Base-by-base conservation (phyloP, 1,284 basidiomycete species). In the Ceratobasidium sp. region DNA sequence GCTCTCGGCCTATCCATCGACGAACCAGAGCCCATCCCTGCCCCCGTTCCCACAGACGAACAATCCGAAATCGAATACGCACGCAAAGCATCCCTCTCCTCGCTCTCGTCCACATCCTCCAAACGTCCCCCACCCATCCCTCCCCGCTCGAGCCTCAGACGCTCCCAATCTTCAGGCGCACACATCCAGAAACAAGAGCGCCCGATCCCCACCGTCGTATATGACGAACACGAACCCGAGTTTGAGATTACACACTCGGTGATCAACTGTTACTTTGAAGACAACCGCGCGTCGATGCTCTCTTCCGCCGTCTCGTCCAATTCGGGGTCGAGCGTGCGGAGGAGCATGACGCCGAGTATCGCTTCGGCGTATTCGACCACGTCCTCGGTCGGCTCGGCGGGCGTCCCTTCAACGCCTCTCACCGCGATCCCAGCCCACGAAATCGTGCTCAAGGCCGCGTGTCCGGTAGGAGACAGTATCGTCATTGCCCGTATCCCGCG, bases 21-120 rank as follows among this genome's bases (percentile, higher is more conserved):
- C 34, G 2, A 38, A 34, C 2, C 38, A 67, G 17, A 42, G 35
- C 4, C 64, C 40, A 10, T 38, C 17, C 57, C 57, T 22, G 17
- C 13, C 25, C 22, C 35, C 4, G n/a, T 34, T 54, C 17, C 3
- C 3, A 34, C 31, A 54, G 64, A 67, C 32, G 64, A 67, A 20
- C 38, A 67, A 45, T 27, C 50, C 50, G 64, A 67, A 22, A 67
- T 67, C 27, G 64, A 27, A 38, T 29, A 54, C 8, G 40, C 40
- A 20, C 64, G 64, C 64, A 67, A 67, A 43, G 54, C 54, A 50
- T 67, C 64, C 25, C 40, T 67, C 13, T 67, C 64, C 27, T 67
- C 64, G 1, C 64, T 67, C 8, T 67, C 64, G 4, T 67, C 64
- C 15, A n/a, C 22, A 25, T 54, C 64, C 1, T 67, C 64, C 27